Evolutionary conservation across 495 filamentous ascomycete genomes (phyloP), one percentile per base, ranked within the genome.

Genomic region (Elaphomyces granulatus): DNA sequence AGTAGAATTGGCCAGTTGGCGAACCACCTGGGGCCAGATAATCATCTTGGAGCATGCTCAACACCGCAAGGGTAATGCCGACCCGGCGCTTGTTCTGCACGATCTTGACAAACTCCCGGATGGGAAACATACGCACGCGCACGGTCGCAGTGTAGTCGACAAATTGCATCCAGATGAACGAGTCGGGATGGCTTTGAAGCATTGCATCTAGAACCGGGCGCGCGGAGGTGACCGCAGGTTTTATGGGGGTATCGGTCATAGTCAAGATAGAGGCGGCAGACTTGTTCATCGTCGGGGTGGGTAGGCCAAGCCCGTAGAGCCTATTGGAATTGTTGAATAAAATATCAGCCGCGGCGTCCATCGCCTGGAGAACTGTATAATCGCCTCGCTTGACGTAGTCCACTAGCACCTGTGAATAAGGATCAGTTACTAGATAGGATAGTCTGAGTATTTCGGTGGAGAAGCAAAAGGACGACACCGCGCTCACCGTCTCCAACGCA

Each of bases 111-210:
- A 86, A 83, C 42, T 77, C 74, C 2, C 60, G 58, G 16, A 85
- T 64, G 0, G 83, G 82, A 6, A 93, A 54, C 40, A 88, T 64
- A 0, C 83, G 75, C 30, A 77, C 66, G n/a, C 81, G 73, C 0
- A 74, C 49, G 2, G 68, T 75, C 9, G 72, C 74, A 4, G 82
- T 87, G 53, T 82, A 85, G 53, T 92, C 86, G 19, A 83, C 56
- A 73, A 79, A 92, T 58, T 83, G 78, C 37, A 90, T 67, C 40
- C 81, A 76, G 30, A 87, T 49, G 39, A 72, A 81, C 17, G 66
- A 36, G 9, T 56, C 45, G 3, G 61, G 53, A 20, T 62, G 48
- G 4, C 17, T 37, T 14, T 33, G 43, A 15, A 60, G 34, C 31
- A 64, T 58, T 1, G 17, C 32, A 19, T 57, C 49, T 9, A 64